phyloP scores from a whole-genome alignment of 2,329 filamentous ascomycete species.

The Leptographium wingfieldii region DNA sequence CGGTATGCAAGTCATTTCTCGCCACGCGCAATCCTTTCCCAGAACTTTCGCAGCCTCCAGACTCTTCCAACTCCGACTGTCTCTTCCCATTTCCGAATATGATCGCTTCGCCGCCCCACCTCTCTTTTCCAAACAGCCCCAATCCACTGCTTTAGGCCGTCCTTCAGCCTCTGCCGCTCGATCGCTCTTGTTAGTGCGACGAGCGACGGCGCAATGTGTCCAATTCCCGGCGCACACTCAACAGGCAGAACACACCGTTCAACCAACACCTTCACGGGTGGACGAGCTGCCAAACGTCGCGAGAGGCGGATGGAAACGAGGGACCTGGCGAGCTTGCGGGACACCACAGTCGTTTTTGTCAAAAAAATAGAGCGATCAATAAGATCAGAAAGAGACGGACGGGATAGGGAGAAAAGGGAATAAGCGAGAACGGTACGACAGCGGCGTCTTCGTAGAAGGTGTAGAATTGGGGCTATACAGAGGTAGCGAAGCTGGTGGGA shows the following conservation, averaged over 20 bases:
- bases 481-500: conserved; percentile 50
- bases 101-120: conserved; percentile 36
- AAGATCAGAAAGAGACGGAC: conserved; percentile 49
- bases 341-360: conserved; percentile 51
- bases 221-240: conserved; percentile 42
- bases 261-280: conserved; percentile 47
- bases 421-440: conserved; percentile 41
- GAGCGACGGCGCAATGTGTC: conserved; percentile 41
- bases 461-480: conserved; percentile 52
- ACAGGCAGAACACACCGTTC: conserved; percentile 50
- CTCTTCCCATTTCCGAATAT: conserved; percentile 35
- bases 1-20: conserved; percentile 16
- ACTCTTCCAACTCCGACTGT: conserved; percentile 41
- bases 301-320: conserved; percentile 54
- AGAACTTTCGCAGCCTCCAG: conserved; percentile 50
- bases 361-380: conserved; percentile 54
- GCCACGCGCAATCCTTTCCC: conserved; percentile 45
- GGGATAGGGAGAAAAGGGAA: conserved; percentile 41
- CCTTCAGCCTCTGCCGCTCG: conserved; percentile 56
- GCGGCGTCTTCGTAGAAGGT: conserved; percentile 46
- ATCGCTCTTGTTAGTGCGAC: conserved; percentile 50
- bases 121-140: conserved; percentile 43
- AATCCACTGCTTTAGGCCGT: conserved; percentile 52
- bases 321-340: conserved; percentile 48
- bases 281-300: conserved; percentile 45